phyloP scores from a whole-genome alignment of 1,139 yeast genomes.

The Yamadazyma aaseri region DNA sequence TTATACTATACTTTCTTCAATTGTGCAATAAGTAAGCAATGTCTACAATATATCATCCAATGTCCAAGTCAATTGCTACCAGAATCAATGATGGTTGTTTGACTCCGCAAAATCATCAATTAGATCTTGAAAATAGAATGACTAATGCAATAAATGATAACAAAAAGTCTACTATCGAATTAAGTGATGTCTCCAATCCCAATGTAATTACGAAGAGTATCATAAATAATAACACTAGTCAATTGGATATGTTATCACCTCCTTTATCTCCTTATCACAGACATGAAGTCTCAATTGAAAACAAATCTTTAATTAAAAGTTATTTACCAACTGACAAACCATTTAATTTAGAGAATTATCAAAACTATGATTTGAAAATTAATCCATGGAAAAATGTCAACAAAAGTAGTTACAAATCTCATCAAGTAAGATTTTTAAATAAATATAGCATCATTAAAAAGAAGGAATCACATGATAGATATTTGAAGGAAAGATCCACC shows the following conservation, averaged over 20 bases:
- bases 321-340: slow-evolving; percentile 24
- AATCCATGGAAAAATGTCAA: slow-evolving; percentile 51
- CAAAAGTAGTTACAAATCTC: slow-evolving; percentile 38
- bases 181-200: neutral
- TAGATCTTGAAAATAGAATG: slow-evolving; percentile 3
- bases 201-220: neutral
- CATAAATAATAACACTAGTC: neutral
- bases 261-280: slow-evolving; percentile 63
- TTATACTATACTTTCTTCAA: no score
- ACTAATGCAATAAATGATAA: neutral
- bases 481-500: slow-evolving; percentile 9
- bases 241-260: slow-evolving; percentile 51
- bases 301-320: slow-evolving; percentile 13
- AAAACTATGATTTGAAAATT: slow-evolving; percentile 47
- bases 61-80: slow-evolving; percentile 22
- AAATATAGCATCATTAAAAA: slow-evolving; percentile 40
- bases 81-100: slow-evolving; percentile 36
- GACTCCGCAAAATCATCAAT: slow-evolving; percentile 31
- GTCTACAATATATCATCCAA: slow-evolving; percentile 37
- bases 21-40: no score
- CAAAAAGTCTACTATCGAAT: slow-evolving; percentile 2
- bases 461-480: slow-evolving; percentile 16
- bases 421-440: slow-evolving; percentile 50
- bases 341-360: slow-evolving; percentile 50
- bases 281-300: slow-evolving; percentile 10